Evolutionary conservation across 331 rosid species (phyloP).

Genomic region (Acacia pycnantha): DNA sequence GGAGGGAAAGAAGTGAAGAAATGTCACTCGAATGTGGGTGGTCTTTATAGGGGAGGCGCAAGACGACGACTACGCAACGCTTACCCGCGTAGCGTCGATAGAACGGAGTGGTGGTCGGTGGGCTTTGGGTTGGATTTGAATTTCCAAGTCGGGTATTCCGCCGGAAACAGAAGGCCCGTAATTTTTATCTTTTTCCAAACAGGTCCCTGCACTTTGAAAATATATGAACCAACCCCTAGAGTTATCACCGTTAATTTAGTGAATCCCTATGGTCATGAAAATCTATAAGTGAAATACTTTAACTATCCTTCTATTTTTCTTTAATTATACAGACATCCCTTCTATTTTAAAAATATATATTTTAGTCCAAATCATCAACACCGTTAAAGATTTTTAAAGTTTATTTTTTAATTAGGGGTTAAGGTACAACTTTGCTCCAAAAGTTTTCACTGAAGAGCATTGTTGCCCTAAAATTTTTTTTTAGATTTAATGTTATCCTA

Average conservation of each 20-base stretch:
- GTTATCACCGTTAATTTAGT: background rate
- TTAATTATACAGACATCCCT: no score
- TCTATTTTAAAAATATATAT: no score
- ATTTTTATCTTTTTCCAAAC: background rate
- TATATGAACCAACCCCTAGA: background rate
- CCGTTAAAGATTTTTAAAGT: no score
- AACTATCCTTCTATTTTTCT: no score
- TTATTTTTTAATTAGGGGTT: no score
- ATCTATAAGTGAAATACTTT: no score
- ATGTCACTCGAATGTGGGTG: background rate
- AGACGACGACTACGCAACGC: background rate
- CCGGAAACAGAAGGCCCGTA: background rate
- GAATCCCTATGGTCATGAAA: no score
- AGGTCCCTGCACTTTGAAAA: background rate
- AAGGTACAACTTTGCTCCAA: no score
- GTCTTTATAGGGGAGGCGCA: background rate
- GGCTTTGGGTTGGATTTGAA: background rate
- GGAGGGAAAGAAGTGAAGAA: background rate
- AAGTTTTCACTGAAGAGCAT: no score
- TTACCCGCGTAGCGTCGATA: background rate
- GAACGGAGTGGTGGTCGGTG: background rate
- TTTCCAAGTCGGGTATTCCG: background rate
- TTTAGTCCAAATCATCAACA: no score
- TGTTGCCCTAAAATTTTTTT: no score
- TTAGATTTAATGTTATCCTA: no score